Evolutionary conservation across 306 rosid genomes (phyloP).

Genomic region (Malus asiatica): DNA sequence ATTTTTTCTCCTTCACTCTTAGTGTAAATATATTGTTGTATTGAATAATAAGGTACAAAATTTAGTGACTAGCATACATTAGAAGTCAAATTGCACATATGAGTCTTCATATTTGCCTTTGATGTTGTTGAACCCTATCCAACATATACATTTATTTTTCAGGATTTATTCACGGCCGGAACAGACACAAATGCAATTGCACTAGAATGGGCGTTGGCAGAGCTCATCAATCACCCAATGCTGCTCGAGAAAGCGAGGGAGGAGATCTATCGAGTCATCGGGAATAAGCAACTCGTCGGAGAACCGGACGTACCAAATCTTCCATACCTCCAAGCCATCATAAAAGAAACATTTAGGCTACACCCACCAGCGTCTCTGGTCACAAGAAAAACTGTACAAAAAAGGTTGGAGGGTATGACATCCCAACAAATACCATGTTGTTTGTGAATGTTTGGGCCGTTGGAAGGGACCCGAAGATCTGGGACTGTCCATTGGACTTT

Average conservation of each 20-base stretch:
- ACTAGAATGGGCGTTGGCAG: conserved; percentile 33
- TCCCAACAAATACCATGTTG: conserved; percentile 26
- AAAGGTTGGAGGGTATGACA: conserved; percentile 12
- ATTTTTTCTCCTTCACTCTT: too few species aligned
- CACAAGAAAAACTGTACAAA: conserved; percentile 19
- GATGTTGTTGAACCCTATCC: too few species aligned
- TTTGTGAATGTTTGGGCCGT: conserved; percentile 36
- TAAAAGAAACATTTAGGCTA: conserved; percentile 41
- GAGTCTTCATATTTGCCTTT: too few species aligned
- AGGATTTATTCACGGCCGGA: conserved; percentile 47
- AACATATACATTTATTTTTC: too few species aligned
- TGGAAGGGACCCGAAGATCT: conserved; percentile 35
- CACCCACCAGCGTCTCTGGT: conserved; percentile 42
- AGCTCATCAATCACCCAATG: conserved; percentile 43
- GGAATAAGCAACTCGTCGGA: conserved; percentile 19
- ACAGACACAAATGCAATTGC: conserved; percentile 29
- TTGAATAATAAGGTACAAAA: too few species aligned
- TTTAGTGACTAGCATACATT: too few species aligned
- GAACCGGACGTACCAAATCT: conserved; percentile 41
- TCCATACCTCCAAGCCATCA: conserved; percentile 43
- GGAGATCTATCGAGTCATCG: conserved; percentile 26
- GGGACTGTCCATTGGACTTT: conserved; percentile 36
- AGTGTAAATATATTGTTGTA: too few species aligned
- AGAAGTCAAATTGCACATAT: too few species aligned
- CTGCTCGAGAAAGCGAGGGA: conserved; percentile 31